Conservation (phyloP, 352 stramenopile species). For the Plasmopara viticola region DNA sequence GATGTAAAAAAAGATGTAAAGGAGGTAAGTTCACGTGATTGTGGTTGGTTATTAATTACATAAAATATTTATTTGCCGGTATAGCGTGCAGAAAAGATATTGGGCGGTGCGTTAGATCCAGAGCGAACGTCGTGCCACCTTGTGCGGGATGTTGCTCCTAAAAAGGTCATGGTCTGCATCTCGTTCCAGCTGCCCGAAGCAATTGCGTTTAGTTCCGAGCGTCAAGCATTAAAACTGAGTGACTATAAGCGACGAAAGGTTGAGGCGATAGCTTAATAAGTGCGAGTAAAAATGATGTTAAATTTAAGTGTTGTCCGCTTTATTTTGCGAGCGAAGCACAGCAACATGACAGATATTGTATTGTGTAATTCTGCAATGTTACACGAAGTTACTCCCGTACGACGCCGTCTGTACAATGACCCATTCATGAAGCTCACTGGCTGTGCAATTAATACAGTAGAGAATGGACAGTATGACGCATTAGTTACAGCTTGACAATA, state of each 20-base stretch:
- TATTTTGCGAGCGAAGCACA: no score
- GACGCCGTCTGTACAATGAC: no score
- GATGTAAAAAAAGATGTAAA: constrained; percentile 66
- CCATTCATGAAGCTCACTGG: no score
- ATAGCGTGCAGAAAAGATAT: constrained; percentile 58
- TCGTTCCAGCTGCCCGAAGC: constrained; percentile 88
- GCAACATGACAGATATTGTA: no score
- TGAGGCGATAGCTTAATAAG: constrained; percentile 1
- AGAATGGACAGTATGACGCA: no score
- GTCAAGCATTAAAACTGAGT: constrained; percentile 31
- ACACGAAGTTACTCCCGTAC: no score
- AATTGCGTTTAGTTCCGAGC: constrained; percentile 56
- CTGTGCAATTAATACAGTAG: no score
- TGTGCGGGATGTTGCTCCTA: constrained; percentile 94
- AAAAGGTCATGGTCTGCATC: constrained; percentile 98
- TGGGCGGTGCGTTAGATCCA: constrained; percentile 53
- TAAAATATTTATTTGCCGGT: background rate
- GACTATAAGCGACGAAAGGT: constrained; percentile 47
- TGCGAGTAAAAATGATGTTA: no score
- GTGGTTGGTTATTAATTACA: constrained; percentile 7
- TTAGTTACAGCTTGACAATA: no score
- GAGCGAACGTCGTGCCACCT: constrained; percentile 63
- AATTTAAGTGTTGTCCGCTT: no score
- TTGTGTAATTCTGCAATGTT: no score
- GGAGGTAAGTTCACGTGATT: constrained; percentile 29